A percentile compares a stretch with the other conserved stretches of the same genome.
Evolutionary conservation across 208 protist genomes (phyloP).

Genomic region (Perkinsela sp.): DNA sequence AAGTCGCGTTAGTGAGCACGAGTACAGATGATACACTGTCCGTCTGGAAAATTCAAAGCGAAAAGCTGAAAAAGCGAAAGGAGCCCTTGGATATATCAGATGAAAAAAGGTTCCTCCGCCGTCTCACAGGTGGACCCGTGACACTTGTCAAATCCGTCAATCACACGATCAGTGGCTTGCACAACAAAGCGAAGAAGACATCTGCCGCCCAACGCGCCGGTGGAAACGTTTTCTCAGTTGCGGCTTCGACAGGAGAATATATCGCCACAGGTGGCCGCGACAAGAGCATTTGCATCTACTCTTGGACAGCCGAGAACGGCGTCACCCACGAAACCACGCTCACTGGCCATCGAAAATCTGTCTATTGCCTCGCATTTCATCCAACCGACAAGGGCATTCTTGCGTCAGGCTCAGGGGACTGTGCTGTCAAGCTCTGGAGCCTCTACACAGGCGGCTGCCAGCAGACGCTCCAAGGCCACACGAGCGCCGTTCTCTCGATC

Average conservation of each 20-base stretch:
- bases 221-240: not conserved
- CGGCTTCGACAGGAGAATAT: not conserved
- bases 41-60: not conserved
- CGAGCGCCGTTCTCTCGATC: not conserved
- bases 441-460: not conserved
- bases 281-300: not conserved
- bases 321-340: not conserved
- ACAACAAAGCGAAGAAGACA: not conserved
- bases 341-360: not conserved
- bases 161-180: not conserved
- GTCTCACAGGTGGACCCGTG: not conserved
- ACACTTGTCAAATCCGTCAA: not conserved
- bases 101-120: not conserved
- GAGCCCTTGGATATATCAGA: not conserved
- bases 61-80: not conserved
- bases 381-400: not conserved
- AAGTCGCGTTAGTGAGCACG: not conserved
- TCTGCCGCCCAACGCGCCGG: not conserved
- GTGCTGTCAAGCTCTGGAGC: not conserved
- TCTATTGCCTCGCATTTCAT: not conserved
- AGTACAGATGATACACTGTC: not conserved
- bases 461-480: not conserved
- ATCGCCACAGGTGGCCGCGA: not conserved
- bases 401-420: not conserved
- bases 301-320: not conserved